Percentiles rank a stretch among this genome's conserved stretches.
Evolutionary conservation across 176 grass and related monocot species (phyloP).

Genomic region (Oryza glumipatula): DNA sequence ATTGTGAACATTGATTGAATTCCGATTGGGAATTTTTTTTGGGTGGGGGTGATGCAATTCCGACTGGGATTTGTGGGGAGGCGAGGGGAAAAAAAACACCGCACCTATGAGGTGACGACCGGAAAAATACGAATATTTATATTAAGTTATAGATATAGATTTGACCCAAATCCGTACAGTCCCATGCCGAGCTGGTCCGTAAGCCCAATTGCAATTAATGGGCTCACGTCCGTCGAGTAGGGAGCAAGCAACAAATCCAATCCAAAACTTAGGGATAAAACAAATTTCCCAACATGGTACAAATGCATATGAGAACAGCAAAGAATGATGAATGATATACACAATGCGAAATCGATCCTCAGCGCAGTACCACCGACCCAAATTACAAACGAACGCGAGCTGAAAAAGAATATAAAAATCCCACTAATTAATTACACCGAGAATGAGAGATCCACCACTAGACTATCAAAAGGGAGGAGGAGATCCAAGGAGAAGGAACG

Average conservation of each 20-base stretch:
- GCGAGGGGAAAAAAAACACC: no score
- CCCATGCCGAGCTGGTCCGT: no score
- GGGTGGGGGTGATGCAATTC: no score
- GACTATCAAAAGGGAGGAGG: background rate
- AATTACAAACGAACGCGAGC: background rate
- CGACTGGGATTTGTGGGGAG: no score
- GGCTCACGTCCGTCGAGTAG: no score
- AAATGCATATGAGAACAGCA: background rate
- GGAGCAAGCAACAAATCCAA: background rate
- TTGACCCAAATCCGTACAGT: no score
- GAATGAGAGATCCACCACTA: constrained; percentile 28
- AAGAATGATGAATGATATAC: background rate
- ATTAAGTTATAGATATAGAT: no score
- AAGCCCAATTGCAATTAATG: no score
- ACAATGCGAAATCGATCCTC: background rate
- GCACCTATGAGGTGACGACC: no score
- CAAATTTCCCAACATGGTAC: background rate
- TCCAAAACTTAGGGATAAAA: background rate
- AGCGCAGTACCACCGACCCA: background rate
- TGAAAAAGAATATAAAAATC: background rate
- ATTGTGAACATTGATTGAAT: no score
- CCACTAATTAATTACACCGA: background rate
- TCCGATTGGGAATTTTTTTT: no score
- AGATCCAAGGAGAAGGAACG: background rate
- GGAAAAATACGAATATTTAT: no score